phyloP scores from a whole-genome alignment of 1,139 yeast species.

The Candida buenavistaensis region DNA sequence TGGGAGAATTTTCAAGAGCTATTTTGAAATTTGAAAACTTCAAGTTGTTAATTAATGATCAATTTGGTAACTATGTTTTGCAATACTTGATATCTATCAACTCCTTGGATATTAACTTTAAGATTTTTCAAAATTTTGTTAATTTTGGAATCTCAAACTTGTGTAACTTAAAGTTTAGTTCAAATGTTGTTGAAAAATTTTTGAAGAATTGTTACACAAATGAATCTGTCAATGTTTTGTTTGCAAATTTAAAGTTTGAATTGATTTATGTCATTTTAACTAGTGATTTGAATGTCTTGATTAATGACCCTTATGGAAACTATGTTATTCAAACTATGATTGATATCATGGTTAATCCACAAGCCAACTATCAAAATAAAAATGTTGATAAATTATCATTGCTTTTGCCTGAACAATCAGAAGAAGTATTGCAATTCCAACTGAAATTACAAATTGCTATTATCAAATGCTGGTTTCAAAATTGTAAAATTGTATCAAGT shows the following conservation, averaged over 20 bases:
- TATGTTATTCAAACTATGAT: conserved; percentile 79
- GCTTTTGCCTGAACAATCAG: conserved; percentile 21
- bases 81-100: conserved; percentile 47
- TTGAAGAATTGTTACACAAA: conserved; percentile 44
- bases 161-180: conserved; percentile 47
- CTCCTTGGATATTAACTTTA: conserved; percentile 36
- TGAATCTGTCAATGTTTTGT: conserved; percentile 26
- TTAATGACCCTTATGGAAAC: conserved; percentile 68
- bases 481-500: conserved; percentile 44
- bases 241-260: conserved; percentile 39
- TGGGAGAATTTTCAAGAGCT: conserved; percentile 34
- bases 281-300: conserved; percentile 40
- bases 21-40: conserved; percentile 38
- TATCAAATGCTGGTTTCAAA: conserved; percentile 43
- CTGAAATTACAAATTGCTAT: conserved; percentile 30
- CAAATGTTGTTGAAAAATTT: conserved; percentile 48
- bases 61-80: conserved; percentile 50
- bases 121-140: conserved; percentile 36
- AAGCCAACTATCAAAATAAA: conserved; percentile 19
- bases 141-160: conserved; percentile 36
- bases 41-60: conserved; percentile 41
- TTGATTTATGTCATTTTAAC: conserved; percentile 35
- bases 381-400: conserved; percentile 21
- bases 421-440: conserved; percentile 6
- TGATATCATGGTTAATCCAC: conserved; percentile 39